Base-by-base conservation (phyloP, 495 filamentous ascomycete genomes). In the Niebla homalea region DNA sequence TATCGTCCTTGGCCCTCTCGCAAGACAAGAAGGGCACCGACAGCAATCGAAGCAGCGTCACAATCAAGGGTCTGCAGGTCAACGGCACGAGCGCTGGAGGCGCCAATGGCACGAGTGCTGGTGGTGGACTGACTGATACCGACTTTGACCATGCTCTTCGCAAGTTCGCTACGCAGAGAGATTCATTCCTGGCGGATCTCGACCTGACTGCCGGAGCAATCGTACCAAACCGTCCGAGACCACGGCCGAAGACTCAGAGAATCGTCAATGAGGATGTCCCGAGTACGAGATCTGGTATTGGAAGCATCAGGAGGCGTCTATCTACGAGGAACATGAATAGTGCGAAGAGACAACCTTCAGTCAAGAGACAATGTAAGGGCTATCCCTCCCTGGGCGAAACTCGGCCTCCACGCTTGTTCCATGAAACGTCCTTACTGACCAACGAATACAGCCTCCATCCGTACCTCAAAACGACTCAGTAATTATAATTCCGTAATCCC, bases 401-500 rank as follows among this genome's bases (percentile, higher is more conserved):
- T n/a, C 43, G 41, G 40, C 49, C 48, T 46, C 52, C 18, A 22
- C 6, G 11, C 19, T 37, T 38, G 48, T 49, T 45, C 43, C 53
- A 57, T 46, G 46, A 54, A 61, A 29, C 59, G 57, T 26, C 10
- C 15, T 16, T 2, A 36, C 29, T 2, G 45, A 7, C 15, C 5
- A 61, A 40, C 39, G 35, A n/a, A n/a, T n/a, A 60, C 50, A 93
- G 89, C 88, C 61, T 98, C 92, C 25, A 75, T 94, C 55, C 80
- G 90, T 52, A 94, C 87, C 2, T 84, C 89, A 21, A 88, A 81
- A 70, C 74, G 92, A 57, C 69, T 97, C 37, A 96, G 90, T 62
- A 95, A 94, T 60, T 98, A 98, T 64, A 97, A 98, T 62, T 95
- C 92, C 1, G 92, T 98, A 20, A 97, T 98, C 43, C 92, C 92